Evolutionary conservation across 371 early-diverging fungal genomes (phyloP), one percentile per base, ranked within the genome.

Genomic region (Zancudomyces culisetae): DNA sequence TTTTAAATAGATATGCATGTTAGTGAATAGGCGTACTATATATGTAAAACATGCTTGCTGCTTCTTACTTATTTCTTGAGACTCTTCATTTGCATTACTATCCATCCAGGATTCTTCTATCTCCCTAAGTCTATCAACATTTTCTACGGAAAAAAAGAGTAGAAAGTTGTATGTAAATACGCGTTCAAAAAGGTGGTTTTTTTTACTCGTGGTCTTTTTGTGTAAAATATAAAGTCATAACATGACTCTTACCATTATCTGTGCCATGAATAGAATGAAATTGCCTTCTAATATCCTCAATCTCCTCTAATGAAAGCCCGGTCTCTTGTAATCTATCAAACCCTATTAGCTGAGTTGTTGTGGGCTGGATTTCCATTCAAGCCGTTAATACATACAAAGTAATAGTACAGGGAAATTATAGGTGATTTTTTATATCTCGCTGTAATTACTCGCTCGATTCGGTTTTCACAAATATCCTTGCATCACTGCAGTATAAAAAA

Each of bases 31-130:
- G 24, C 20, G 8, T 4, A n/a, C 4, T 4, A 43, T 4, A 43
- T n/a, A 4, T n/a, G 20, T 43, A 43, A 43, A 43, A n/a, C n/a
- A n/a, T n/a, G n/a, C n/a, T n/a, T n/a, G n/a, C 43, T 10, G 6
- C 2, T 30, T 3, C 35, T 30, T 49, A 49, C 50, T 30, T 49
- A 30, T 29, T 4, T 49, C 50, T 49, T 19, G 50, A 18, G 30
- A 10, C 4, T 27, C 19, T 6, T 49, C 50, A 30, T 49, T 29
- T 35, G 18, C 27, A 3, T 18, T 49, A 35, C 50, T 49, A 21
- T 35, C 28, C 50, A 49, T 49, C 50, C 50, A 49, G 4, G 50
- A 27, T 30, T 49, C 50, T 29, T 49, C 50, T 15, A 49, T 49
- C 30, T 49, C 50, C 28, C 50, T 49, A 18, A 49, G 19, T 20